Conservation (phyloP, 345 rosid species). For the Punica granatum region DNA sequence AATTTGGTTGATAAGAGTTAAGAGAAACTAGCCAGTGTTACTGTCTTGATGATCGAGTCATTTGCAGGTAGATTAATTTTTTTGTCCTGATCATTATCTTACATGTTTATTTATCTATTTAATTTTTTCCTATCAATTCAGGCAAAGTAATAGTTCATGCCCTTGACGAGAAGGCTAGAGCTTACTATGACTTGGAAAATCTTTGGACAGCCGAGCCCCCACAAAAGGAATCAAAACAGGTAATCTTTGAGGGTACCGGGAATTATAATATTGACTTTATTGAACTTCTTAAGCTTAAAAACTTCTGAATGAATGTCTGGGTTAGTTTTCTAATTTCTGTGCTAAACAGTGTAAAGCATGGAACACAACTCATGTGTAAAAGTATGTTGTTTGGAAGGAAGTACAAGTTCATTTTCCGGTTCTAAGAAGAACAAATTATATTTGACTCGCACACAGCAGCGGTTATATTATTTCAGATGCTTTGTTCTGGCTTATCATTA, state of each 20-base stretch:
- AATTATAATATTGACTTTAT: neutral
- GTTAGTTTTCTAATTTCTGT: neutral
- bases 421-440: too few species aligned
- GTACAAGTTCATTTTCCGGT: neutral
- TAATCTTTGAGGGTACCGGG: slow-evolving; percentile 7
- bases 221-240: slow-evolving; percentile 39
- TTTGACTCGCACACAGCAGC: neutral
- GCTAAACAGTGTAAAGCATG: neutral
- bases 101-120: neutral
- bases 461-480: neutral
- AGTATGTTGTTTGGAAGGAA: neutral
- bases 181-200: slow-evolving; percentile 68
- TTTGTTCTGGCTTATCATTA: neutral
- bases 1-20: too few species aligned
- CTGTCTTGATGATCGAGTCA: neutral
- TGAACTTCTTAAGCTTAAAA: neutral
- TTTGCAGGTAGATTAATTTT: neutral
- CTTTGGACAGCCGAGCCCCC: slow-evolving; percentile 39
- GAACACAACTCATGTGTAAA: neutral
- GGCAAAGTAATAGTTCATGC: slow-evolving; percentile 86
- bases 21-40: neutral
- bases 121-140: slow-evolving; percentile 13
- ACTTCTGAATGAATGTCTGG: neutral
- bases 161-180: slow-evolving; percentile 90
- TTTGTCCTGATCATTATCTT: neutral